Percentiles rank a stretch among this genome's conserved stretches.
phyloP scores from a whole-genome alignment of 2,329 filamentous ascomycete species.

The Sarocladium oryzae region DNA sequence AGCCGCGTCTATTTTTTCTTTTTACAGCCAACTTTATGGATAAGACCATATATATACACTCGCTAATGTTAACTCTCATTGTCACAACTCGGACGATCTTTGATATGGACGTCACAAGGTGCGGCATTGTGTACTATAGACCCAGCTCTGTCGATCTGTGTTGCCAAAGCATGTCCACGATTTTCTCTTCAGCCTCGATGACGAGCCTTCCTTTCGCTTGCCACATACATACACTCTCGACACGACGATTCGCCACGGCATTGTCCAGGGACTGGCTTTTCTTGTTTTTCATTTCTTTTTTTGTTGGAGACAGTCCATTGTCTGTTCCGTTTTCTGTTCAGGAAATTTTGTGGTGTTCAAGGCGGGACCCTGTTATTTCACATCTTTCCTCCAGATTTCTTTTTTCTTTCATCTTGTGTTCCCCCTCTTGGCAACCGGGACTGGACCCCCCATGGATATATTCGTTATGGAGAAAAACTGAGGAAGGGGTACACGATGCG shows the following conservation, averaged over 20 bases:
- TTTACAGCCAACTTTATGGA: neutral
- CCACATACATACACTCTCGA: neutral
- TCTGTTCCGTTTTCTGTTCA: neutral
- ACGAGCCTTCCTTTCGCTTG: slow-evolving; percentile 3
- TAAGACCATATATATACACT: neutral
- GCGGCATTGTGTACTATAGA: neutral
- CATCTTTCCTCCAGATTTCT: neutral
- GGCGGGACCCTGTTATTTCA: slow-evolving; percentile 8
- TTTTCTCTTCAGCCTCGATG: neutral
- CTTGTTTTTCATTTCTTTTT: neutral
- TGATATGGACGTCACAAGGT: neutral
- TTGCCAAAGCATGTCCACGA: neutral
- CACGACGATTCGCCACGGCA: neutral
- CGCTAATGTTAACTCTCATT: neutral
- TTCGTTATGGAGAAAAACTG: too few species aligned
- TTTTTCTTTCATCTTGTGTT: neutral
- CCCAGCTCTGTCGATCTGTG: neutral
- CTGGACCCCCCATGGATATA: too few species aligned
- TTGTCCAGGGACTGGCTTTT: neutral
- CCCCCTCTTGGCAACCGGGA: neutral
- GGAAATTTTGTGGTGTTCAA: slow-evolving; percentile 6
- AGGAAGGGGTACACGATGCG: neutral
- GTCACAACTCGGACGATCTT: neutral
- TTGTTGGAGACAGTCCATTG: neutral
- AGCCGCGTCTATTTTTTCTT: neutral